Base-by-base conservation (phyloP, 352 stramenopile species). In the Phytophthora uliginosa region DNA sequence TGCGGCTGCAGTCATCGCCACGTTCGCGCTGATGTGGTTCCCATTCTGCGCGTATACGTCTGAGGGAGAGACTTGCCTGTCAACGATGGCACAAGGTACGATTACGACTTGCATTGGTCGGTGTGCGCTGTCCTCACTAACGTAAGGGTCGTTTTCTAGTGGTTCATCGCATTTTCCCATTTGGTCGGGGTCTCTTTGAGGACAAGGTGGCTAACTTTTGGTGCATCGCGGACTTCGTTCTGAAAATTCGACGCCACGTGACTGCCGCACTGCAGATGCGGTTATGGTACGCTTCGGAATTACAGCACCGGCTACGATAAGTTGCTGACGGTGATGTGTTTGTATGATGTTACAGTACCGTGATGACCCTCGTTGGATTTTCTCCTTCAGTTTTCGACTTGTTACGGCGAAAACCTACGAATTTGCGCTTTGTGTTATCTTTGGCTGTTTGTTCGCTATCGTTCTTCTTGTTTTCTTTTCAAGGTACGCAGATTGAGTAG, bases 201-300 rank as follows among this genome's bases (percentile, higher is more conserved):
- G 97, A 99, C 72, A 99, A 99, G 73, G 98, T 99, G 12, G 87
- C 97, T 26, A 99, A 99, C 75, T 79, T 99, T 50, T 99, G 97
- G 97, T 99, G 95, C 76, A 91, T 96, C 13, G 69, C 96, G 50
- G 96, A 97, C 60, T 84, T 95, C 24, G 69, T 91, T 48, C 38
- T 92, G 33, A 97, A 97, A 65, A 86, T 97, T 26, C 85, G 81
- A 20, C 76, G 71, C 5, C 75, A 81, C 48, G 63, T 98, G 18
- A 72, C 78, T 5, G 63, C 81, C 4, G 64, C 59, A 15, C 59
- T 86, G 38, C 88, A 95, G 59, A 93, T 97, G 82, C 87, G 83
- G 10, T 74, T 95, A 47, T 93, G 90, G 82, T 95, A 72, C 54
- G 65, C 54, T 53, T 12, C 28, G 17, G n/a, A 18, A 59, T n/a